Evolutionary conservation across 805 yeast species (phyloP), one percentile per base, ranked within the genome.

Genomic region (Huiozyma naganishii): DNA sequence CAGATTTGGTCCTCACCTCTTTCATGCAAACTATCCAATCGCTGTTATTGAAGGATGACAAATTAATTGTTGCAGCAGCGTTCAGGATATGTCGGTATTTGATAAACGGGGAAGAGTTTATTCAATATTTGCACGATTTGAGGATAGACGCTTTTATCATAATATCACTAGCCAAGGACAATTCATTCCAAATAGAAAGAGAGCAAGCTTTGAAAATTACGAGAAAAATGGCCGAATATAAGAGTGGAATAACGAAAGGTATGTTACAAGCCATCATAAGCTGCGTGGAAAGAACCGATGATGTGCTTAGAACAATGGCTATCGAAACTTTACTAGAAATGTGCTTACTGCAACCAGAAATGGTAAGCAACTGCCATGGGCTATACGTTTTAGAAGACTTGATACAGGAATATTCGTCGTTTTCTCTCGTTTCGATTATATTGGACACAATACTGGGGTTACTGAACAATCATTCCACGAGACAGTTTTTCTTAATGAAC

Each of bases 191-290:
- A 27, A 61, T 77, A 2, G 95, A 89, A 53, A 73, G 88, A 47
- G 80, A 78, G 39, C 87, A 88, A 54, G 92, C 94, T 0, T 54
- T 90, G 30, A 83, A 81, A 52, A 65, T 87, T 27, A 64, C 87
- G 0, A 69, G 96, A 29, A 67, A 71, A 30, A 76, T 83, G 45
- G 53, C 83, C 2, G 79, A 72, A 35, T 65, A 69, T 6, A 60
- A 67, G 0, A 68, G 74, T 12, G 89, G 89, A 0, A 71, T 85
- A 3, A 71, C 83, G 3, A 73, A 83, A 39, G 77, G 89, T 0
- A 52, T 90, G 2, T 76, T 83, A 33, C 76, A 85, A 41, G 76
- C 87, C 1, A 49, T 85, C 4, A 78, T 82, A 2, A 74, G 84
- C 2, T 68, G 80, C 7, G 72, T 80, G 1, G 90, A 83, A 52